These are phyloP conservation scores for Annona cherimola DNA, from an alignment of 164 flowering plant genomes.

Conservation along the genomic window DNA sequence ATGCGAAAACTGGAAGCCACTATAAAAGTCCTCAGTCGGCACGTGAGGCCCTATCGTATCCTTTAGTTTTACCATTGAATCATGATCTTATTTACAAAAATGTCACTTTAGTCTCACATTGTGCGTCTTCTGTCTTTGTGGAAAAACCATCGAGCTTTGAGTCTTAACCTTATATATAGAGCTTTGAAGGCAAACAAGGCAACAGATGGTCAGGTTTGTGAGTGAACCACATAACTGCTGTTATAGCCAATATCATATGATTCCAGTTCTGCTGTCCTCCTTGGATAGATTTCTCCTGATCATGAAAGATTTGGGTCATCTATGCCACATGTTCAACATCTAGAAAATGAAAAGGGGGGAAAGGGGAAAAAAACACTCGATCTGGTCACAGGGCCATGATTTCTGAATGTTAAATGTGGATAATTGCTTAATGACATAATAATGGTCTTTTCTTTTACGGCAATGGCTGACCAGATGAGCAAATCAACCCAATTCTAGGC, in stretches of 20 bases:
- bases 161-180: constrained; percentile 55
- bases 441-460: not conserved
- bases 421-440: not conserved
- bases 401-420: not conserved
- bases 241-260: not conserved
- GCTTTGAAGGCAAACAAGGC: constrained; percentile 48
- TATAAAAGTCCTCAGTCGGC: constrained; percentile 43
- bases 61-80: constrained; percentile 24
- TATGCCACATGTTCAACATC: not conserved
- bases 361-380: not conserved
- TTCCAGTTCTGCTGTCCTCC: not conserved
- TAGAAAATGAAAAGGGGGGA: not conserved
- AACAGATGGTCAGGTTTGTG: constrained; percentile 70
- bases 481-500: not conserved
- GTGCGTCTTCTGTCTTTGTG: constrained; percentile 1
- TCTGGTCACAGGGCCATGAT: not conserved
- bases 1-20: constrained; percentile 46
- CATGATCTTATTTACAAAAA: not conserved
- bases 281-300: not conserved
- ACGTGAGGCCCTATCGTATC: constrained; percentile 71
- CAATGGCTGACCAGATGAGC: not conserved
- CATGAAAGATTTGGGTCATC: not conserved
- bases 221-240: constrained; percentile 3
- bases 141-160: constrained; percentile 9
- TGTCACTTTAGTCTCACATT: constrained; percentile 4